phyloP scores from a whole-genome alignment of 805 yeast genomes.

The Yamadazyma laniorum region DNA sequence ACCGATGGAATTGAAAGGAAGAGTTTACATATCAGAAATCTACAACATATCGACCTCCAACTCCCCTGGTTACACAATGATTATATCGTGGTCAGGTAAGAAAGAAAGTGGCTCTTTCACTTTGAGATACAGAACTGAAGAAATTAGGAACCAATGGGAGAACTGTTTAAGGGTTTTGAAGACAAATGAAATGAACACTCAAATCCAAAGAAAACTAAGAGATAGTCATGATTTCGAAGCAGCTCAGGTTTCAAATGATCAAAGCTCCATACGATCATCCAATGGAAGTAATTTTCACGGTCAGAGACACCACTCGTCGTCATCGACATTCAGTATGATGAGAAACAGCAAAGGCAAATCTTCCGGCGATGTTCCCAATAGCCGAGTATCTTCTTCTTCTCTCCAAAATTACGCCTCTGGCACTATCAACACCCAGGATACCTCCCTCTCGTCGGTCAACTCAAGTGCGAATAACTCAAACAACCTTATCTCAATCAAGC shows the following conservation, averaged over 20 bases:
- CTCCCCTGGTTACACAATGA: slow-evolving; percentile 52
- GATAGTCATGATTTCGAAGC: slow-evolving; percentile 27
- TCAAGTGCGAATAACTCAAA: slow-evolving; percentile 13
- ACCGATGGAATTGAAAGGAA: slow-evolving; percentile 64
- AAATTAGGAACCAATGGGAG: slow-evolving; percentile 81
- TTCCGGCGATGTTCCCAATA: slow-evolving; percentile 16
- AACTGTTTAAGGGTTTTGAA: slow-evolving; percentile 53
- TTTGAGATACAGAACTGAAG: slow-evolving; percentile 80
- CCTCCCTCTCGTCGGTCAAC: slow-evolving; percentile 16
- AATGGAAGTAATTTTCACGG: slow-evolving; percentile 18
- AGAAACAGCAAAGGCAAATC: slow-evolving; percentile 27
- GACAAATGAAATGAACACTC: slow-evolving; percentile 39
- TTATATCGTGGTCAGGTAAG: slow-evolving; percentile 79
- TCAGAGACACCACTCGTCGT: slow-evolving; percentile 42
- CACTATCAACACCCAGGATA: slow-evolving; percentile 13
- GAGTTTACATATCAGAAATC: slow-evolving; percentile 73
- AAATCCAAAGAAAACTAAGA: slow-evolving; percentile 34
- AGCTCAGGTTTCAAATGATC: slow-evolving; percentile 14
- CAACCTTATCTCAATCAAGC: slow-evolving; percentile 22
- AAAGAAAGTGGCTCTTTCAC: slow-evolving; percentile 85
- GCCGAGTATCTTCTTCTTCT: slow-evolving; percentile 20
- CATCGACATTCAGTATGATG: slow-evolving; percentile 46
- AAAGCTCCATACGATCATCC: slow-evolving; percentile 25
- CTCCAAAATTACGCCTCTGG: slow-evolving; percentile 10
- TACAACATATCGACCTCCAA: slow-evolving; percentile 40